Base-by-base conservation (phyloP, 331 rosid genomes). In the Quercus lobata region DNA sequence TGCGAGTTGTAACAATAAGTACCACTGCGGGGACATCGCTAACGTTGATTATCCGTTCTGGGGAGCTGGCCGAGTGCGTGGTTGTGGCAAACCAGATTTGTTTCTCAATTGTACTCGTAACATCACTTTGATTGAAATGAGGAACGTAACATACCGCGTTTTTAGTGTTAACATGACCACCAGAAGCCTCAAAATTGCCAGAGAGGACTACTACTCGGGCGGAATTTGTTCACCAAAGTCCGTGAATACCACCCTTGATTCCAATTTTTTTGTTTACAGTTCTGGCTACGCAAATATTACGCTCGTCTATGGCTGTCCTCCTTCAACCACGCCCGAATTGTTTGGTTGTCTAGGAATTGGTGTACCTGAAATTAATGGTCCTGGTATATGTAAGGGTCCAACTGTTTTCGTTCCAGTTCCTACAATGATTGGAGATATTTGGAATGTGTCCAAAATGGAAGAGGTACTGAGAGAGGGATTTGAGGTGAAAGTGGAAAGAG, bases 71-170 rank as follows among this genome's bases (percentile, higher is more conserved):
- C 84, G 29, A 16, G 86, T 88, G 1, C 49, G 21, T 0, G 60
- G 0, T 35, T 93, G 98, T 69, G 98, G 97, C 53, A 53, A 83
- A 78, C 98, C 93, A 25, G 37, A 27, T 6, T 75, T 90, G 21
- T 37, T 80, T 3, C 91, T 93, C 56, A 60, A 1, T 1, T 93
- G 97, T 61, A 0, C 12, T 1, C 4, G 9, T 4, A 34, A 69
- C 15, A 70, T n/a, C 14, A 30, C 82, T 37, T n/a, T 55, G 72
- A 72, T 91, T 3, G 79, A 69, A 27, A 86, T 91, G 30, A 75
- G 49, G 16, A 57, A n/a, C 7, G 82, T 93, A 72, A 61, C 1
- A 1, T 91, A 84, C 85, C 18, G 17, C 11, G 82, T 93, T 80
- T 46, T 78, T 65, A 30, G 15, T 3, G 82, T 83, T 4, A 29